A percentile compares a stretch with the other conserved stretches of the same genome.
Conservation (phyloP, 108 stramenopile genomes). For the Pseudonitzschia multiseries region DNA sequence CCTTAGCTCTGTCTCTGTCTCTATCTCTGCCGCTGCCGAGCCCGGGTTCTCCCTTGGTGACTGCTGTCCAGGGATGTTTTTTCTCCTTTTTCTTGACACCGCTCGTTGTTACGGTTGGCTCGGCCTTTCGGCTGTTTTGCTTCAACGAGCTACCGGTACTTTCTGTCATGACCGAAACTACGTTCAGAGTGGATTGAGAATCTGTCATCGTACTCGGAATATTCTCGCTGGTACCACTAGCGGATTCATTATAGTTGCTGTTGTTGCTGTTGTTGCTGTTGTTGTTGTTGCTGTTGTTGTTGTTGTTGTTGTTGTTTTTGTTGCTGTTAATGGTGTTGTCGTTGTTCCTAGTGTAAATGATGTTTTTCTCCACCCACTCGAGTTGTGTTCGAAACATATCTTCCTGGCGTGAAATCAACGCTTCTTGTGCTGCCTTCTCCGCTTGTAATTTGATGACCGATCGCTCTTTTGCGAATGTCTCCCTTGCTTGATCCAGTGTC, state of each 20-base stretch:
- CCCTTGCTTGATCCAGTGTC: conserved; percentile 14
- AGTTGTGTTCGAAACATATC: conserved; percentile 14
- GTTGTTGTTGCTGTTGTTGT: neutral
- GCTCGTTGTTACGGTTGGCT: no score
- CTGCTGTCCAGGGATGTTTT: neutral
- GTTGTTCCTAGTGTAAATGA: neutral
- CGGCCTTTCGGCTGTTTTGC: no score
- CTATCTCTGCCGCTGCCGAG: no score
- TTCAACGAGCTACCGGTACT: no score
- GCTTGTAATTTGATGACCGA: conserved; percentile 22
- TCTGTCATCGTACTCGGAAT: no score
- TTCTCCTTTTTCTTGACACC: neutral
- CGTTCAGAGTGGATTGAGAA: no score
- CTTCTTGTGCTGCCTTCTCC: conserved; percentile 20
- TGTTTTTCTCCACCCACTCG: neutral
- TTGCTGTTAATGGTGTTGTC: conserved; percentile 9
- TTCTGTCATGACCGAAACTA: no score
- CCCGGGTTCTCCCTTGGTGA: neutral
- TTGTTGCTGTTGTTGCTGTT: no score
- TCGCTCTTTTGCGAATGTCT: conserved; percentile 12
- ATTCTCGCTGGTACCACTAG: no score
- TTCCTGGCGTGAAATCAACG: conserved; percentile 8
- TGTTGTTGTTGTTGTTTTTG: no score
- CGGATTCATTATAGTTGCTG: no score
- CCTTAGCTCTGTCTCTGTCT: neutral